Base-by-base conservation (phyloP, 2,329 filamentous ascomycete genomes). In the Elsinoe arachidis region DNA sequence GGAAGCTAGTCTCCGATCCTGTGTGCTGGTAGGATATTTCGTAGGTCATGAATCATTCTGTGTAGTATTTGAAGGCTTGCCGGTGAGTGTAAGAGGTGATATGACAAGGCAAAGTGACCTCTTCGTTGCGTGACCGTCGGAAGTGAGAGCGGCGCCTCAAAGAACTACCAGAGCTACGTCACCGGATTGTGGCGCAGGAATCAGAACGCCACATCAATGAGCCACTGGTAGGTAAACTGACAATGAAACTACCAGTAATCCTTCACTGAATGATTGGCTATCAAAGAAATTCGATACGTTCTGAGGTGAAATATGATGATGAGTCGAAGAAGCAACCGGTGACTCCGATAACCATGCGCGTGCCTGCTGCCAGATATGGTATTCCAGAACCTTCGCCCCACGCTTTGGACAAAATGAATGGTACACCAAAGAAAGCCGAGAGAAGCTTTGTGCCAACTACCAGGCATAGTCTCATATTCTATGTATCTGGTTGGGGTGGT, bases 301-400 rank as follows among this genome's bases (percentile, higher is more conserved):
- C 6, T 6, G 23, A 26, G 23, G 26, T 30, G 26, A 30, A 30
- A 30, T 9, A 26, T 3, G 23, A 30, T 30, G 7, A 30, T 30
- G 26, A 30, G 26, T 30, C 26, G 26, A 30, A 30, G 7, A 30
- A 30, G 26, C 26, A 30, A 5, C 5, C 14, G 17, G 46, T 26
- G 21, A 11, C 11, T 35, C 11, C 34, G 34, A 17, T 23, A 35
- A 15, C 46, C 46, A 35, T 51, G 46, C 21, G 34, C 26, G 46
- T n/a, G 26, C 26, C 26, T 30, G 26, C 26, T 4, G 26, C 26
- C 26, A 9, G 5, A 30, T 30, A 14, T 35, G 5, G 6, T 26
- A 30, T 51, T 51, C 46, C 19, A 51, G 46, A 51, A 51, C n/a
- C 26, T 51, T 51, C 46, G 23, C 21, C 26, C 26, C 26, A 26